phyloP scores from a whole-genome alignment of 306 rosid species.

The Vachellia pachyceras region DNA sequence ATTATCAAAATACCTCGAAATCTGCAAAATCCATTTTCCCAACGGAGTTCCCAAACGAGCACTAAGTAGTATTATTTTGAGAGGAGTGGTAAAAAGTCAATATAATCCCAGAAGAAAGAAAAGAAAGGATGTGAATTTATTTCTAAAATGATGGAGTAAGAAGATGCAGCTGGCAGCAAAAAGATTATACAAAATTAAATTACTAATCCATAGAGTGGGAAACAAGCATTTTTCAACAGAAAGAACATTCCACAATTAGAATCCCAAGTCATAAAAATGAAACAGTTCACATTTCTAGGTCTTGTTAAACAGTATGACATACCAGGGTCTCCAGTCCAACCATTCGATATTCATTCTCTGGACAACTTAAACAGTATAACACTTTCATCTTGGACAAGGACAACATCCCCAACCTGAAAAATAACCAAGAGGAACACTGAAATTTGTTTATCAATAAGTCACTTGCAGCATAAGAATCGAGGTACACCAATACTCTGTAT shows the following conservation, averaged over 20 bases:
- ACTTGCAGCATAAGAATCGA: constrained; percentile 17
- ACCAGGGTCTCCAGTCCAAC: constrained; percentile 91
- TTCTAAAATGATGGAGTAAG: background rate
- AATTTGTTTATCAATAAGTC: background rate
- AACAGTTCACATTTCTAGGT: constrained; percentile 17
- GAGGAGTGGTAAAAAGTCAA: constrained; percentile 20
- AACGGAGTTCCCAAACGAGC: too few relatives aligned
- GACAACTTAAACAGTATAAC: too few relatives aligned
- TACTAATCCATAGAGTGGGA: background rate
- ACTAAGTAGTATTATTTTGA: constrained; percentile 2
- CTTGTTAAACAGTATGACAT: constrained; percentile 30
- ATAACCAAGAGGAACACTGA: constrained; percentile 12
- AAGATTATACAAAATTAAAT: background rate
- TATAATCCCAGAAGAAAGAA: constrained; percentile 3
- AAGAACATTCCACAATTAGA: background rate
- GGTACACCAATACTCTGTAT: constrained; percentile 1
- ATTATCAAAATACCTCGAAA: too few relatives aligned
- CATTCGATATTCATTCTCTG: constrained; percentile 74
- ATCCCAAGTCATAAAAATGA: constrained; percentile 3
- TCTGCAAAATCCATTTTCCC: too few relatives aligned
- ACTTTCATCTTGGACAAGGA: constrained; percentile 85
- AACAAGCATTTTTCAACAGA: background rate
- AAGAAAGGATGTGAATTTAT: background rate
- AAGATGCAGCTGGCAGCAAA: background rate
- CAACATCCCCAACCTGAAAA: constrained; percentile 92